A percentile compares a stretch with the other conserved stretches of the same genome.
Conservation (phyloP, 2,329 filamentous ascomycete species). For the Beauveria rudraprayagi region DNA sequence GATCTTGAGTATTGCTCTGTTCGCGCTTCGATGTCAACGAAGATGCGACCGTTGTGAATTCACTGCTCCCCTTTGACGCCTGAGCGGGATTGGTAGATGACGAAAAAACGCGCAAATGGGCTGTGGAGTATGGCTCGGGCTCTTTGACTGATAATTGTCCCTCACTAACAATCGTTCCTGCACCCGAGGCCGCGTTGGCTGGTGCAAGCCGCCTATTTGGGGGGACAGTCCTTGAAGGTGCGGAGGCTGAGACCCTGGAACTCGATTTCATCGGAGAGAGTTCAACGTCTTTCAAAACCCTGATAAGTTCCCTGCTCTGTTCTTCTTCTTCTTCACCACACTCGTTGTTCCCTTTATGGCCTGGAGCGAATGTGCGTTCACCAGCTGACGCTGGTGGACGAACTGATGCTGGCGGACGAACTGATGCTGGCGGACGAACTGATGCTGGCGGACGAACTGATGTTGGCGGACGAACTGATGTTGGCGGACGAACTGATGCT, state of each 20-base stretch:
- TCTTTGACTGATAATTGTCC: neutral
- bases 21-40: slow-evolving; percentile 12
- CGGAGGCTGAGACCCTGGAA: neutral
- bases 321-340: neutral
- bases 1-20: neutral
- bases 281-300: neutral
- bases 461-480: neutral
- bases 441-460: no score
- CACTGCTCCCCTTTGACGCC: neutral
- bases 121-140: neutral
- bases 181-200: neutral
- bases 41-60: slow-evolving; percentile 14
- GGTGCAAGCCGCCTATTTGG: neutral
- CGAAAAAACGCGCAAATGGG: neutral
- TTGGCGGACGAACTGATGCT: neutral
- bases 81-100: neutral
- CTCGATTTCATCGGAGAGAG: neutral
- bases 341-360: neutral
- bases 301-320: neutral
- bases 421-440: no score
- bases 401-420: neutral
- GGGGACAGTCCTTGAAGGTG: neutral
- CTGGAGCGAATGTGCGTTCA: neutral
- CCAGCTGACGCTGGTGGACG: neutral
- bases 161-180: neutral